Evolutionary conservation across 164 flowering plant species (phyloP).

Genomic region (Macadamia integrifolia): DNA sequence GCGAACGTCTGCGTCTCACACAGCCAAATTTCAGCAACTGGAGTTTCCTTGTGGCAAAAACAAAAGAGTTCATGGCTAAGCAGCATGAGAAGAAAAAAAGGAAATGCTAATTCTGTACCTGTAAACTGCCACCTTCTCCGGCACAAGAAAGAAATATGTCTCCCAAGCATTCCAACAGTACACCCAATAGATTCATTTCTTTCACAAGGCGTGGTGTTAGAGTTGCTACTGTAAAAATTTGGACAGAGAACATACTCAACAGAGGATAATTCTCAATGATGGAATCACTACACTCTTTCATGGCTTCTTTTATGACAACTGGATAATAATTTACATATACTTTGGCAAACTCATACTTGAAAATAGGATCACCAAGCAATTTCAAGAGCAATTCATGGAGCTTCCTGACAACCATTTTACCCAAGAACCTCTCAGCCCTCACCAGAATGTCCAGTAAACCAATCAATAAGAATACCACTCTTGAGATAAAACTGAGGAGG

Average conservation of each 20-base stretch:
- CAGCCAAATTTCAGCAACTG: no score
- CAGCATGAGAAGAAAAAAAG: not conserved
- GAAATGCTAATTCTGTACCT: slow-evolving; percentile 36
- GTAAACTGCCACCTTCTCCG: slow-evolving; percentile 67
- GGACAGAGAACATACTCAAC: slow-evolving; percentile 72
- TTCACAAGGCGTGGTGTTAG: slow-evolving; percentile 78
- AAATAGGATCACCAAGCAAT: slow-evolving; percentile 79
- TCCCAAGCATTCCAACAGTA: slow-evolving; percentile 66
- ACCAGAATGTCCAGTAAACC: slow-evolving; percentile 71
- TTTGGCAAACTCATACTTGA: slow-evolving; percentile 90
- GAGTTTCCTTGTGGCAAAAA: not conserved
- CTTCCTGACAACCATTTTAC: slow-evolving; percentile 35
- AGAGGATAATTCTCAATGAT: slow-evolving; percentile 45
- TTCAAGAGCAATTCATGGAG: slow-evolving; percentile 83
- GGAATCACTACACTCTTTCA: slow-evolving; percentile 40
- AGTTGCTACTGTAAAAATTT: slow-evolving; percentile 90
- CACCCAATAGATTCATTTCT: slow-evolving; percentile 63
- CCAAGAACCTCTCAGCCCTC: slow-evolving; percentile 68
- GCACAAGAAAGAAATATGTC: slow-evolving; percentile 59
- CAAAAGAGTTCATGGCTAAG: not conserved
- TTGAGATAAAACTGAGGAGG: slow-evolving; percentile 80
- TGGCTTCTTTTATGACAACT: slow-evolving; percentile 44
- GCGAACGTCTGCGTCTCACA: no score
- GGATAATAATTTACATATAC: slow-evolving; percentile 70
- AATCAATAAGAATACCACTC: slow-evolving; percentile 33